These are phyloP conservation scores for Fusarium coicis DNA, from an alignment of 2,329 filamentous ascomycete genomes.

Conservation along the genomic window DNA sequence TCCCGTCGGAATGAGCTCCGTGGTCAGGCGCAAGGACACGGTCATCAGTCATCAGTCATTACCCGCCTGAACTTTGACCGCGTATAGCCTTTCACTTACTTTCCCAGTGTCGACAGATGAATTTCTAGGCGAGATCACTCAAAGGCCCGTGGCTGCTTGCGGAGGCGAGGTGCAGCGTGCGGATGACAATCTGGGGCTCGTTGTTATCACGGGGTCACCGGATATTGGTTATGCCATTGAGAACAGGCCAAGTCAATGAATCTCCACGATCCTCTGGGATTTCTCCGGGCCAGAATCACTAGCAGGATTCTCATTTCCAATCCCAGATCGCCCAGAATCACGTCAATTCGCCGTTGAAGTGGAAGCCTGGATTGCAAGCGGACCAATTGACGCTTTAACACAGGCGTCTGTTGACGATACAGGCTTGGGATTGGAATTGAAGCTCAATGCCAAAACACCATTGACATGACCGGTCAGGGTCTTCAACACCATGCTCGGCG, in stretches of 20 bases:
- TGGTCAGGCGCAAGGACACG: constrained; percentile 40
- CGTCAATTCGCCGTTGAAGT: constrained; percentile 33
- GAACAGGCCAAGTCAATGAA: constrained; percentile 31
- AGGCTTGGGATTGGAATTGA: constrained; percentile 26
- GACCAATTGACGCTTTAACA: constrained; percentile 28
- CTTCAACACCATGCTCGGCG: constrained; percentile 13
- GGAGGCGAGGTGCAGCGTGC: constrained; percentile 44
- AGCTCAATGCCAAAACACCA: constrained; percentile 22
- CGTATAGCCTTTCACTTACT: neutral
- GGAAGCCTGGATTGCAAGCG: constrained; percentile 29
- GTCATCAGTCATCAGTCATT: constrained; percentile 39
- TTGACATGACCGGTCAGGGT: constrained; percentile 5
- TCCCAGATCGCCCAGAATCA: constrained; percentile 29
- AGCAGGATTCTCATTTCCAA: constrained; percentile 36
- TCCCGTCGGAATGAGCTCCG: constrained; percentile 28
- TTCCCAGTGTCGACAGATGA: constrained; percentile 18
- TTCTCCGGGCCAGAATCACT: constrained; percentile 25
- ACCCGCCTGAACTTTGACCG: constrained; percentile 31
- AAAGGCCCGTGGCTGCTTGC: constrained; percentile 38
- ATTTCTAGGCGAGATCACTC: constrained; percentile 29
- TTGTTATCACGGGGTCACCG: constrained; percentile 41
- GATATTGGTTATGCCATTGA: constrained; percentile 27
- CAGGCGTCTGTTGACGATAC: constrained; percentile 16
- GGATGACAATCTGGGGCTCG: constrained; percentile 43
- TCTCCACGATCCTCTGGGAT: constrained; percentile 23